Percentiles rank a stretch among this genome's conserved stretches.
Evolutionary conservation across 1,284 basidiomycete species (phyloP).

Genomic region (Earliella scabrosa): DNA sequence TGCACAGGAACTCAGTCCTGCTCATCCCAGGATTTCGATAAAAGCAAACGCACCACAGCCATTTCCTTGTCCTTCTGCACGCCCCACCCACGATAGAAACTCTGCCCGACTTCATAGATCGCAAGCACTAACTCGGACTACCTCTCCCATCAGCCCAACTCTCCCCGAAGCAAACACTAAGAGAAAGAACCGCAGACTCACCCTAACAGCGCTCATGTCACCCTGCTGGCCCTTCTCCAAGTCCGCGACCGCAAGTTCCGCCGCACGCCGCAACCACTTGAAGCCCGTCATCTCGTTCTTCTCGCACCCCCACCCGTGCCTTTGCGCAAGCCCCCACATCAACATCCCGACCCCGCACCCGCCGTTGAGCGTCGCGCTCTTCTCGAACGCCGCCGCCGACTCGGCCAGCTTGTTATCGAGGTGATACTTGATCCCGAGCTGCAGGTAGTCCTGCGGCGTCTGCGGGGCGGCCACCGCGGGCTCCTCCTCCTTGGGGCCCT

Average conservation of each 20-base stretch:
- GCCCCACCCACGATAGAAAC: constrained; percentile 93
- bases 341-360: constrained; percentile 91
- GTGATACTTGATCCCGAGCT: constrained; percentile 82
- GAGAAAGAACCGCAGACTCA: constrained; percentile 28
- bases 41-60: constrained; percentile 66
- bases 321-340: constrained; percentile 88
- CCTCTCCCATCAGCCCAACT: background rate
- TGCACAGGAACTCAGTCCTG: constrained; percentile 30
- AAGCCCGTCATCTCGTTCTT: constrained; percentile 82
- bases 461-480: constrained; percentile 14
- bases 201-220: constrained; percentile 49
- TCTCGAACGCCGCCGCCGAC: constrained; percentile 81
- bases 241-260: constrained; percentile 81
- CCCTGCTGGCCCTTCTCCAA: constrained; percentile 60
- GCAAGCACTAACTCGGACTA: constrained; percentile 85
- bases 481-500: background rate
- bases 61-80: constrained; percentile 85
- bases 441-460: constrained; percentile 67
- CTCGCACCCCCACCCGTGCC: constrained; percentile 88
- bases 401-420: constrained; percentile 78
- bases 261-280: constrained; percentile 82
- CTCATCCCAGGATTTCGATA: background rate
- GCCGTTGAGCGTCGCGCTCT: constrained; percentile 73
- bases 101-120: constrained; percentile 91
- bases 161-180: too few species aligned